Conservation (phyloP, 2,329 filamentous ascomycete species). For the Volutella citrinella region DNA sequence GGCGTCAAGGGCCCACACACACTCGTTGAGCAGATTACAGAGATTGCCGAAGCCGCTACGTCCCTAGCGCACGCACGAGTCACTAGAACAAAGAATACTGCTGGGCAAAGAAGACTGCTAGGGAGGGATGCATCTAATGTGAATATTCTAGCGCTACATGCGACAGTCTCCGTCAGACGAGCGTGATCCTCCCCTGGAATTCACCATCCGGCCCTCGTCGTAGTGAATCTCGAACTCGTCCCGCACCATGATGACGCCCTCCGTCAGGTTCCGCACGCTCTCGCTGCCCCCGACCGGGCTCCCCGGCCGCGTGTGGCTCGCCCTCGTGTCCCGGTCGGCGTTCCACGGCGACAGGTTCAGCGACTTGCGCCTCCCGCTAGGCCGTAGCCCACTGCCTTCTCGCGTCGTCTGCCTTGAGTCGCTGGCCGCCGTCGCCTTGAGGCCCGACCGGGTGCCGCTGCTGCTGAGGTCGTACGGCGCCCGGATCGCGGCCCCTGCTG, state of each 20-base stretch:
- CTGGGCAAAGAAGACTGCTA: too few species aligned
- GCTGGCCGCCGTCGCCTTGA: constrained; percentile 13
- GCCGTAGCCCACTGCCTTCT: constrained; percentile 4
- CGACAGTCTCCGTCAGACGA: constrained; percentile 16
- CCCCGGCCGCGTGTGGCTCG: too few species aligned
- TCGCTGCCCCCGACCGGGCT: too few species aligned
- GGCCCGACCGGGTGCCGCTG: constrained; percentile 16
- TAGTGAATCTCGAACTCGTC: constrained; percentile 22
- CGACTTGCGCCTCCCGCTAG: constrained; percentile 3
- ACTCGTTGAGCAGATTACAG: too few species aligned
- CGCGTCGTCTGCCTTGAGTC: constrained; percentile 10
- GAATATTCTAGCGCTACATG: too few species aligned
- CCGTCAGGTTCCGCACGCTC: constrained; percentile 20
- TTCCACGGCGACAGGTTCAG: constrained; percentile 13
- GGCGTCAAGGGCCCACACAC: too few species aligned
- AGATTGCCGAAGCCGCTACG: too few species aligned
- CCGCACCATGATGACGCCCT: constrained; percentile 19
- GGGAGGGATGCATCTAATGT: too few species aligned
- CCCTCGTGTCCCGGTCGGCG: constrained; percentile 8
- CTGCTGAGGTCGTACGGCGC: constrained; percentile 19
- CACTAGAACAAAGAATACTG: too few species aligned
- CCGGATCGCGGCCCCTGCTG: constrained; percentile 16
- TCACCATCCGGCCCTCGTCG: constrained; percentile 13
- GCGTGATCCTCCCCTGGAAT: constrained; percentile 13
- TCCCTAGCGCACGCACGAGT: too few species aligned